Conservation (phyloP, 2,329 filamentous ascomycete genomes). For the Penicillium hesseltinei region DNA sequence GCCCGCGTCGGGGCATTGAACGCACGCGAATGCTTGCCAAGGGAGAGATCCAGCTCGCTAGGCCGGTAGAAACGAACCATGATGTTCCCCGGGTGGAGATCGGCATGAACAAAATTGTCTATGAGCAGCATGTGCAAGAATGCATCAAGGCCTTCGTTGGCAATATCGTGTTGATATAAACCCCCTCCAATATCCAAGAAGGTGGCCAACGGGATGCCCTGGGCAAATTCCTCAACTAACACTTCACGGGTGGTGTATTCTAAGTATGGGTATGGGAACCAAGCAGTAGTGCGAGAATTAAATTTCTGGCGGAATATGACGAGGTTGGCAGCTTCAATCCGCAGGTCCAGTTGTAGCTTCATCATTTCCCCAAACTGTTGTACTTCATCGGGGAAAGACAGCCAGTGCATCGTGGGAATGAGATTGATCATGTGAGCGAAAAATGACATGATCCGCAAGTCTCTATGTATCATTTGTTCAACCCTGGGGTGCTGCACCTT, state of each 20-base stretch:
- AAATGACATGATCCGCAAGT: slow-evolving; percentile 89
- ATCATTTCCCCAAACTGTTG: slow-evolving; percentile 97
- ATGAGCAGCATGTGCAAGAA: slow-evolving; percentile 95
- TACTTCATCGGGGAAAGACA: slow-evolving; percentile 93
- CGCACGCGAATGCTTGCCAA: slow-evolving; percentile 46
- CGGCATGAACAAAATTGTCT: slow-evolving; percentile 96
- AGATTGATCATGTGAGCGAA: slow-evolving; percentile 81
- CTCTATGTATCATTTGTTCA: slow-evolving; percentile 83
- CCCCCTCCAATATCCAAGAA: slow-evolving; percentile 92
- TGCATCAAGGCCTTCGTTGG: slow-evolving; percentile 89
- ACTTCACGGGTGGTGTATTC: slow-evolving; percentile 92
- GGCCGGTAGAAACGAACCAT: slow-evolving; percentile 98
- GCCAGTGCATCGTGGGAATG: slow-evolving; percentile 94
- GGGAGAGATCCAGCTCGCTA: slow-evolving; percentile 64
- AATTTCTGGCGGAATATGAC: slow-evolving; percentile 86
- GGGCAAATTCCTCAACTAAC: slow-evolving; percentile 90
- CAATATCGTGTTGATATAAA: slow-evolving; percentile 89
- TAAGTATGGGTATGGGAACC: slow-evolving; percentile 91
- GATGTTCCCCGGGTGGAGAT: slow-evolving; percentile 95
- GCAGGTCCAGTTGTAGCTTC: slow-evolving; percentile 90
- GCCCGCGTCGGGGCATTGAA: slow-evolving; percentile 47
- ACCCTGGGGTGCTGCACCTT: slow-evolving; percentile 94
- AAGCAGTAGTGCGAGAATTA: slow-evolving; percentile 83
- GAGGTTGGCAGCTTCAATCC: slow-evolving; percentile 91
- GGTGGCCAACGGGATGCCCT: slow-evolving; percentile 85